Percentiles rank a stretch among this genome's conserved stretches.
Conservation (phyloP, 2,329 filamentous ascomycete genomes). For the Cladorrhinum sp. region DNA sequence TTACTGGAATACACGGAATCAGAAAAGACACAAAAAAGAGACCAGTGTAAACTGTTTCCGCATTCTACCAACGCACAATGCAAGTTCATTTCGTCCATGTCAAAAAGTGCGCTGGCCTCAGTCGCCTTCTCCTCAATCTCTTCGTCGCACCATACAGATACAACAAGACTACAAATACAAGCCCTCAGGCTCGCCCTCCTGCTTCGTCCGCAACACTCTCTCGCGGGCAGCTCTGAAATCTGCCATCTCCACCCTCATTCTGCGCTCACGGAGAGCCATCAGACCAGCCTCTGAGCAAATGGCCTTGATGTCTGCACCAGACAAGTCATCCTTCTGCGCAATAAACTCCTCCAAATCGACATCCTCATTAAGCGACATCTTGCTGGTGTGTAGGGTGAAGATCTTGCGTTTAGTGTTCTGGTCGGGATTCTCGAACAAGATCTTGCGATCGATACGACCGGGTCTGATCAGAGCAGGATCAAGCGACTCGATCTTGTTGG, state of each 20-base stretch:
- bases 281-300: constrained; percentile 97
- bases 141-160: constrained; percentile 17
- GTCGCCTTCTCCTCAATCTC: neutral
- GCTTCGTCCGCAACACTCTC: constrained; percentile 96
- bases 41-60: no score
- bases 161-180: constrained; percentile 77
- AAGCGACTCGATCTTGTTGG: constrained; percentile 98
- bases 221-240: constrained; percentile 93
- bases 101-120: neutral
- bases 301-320: constrained; percentile 96
- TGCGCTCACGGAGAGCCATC: constrained; percentile 86
- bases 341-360: constrained; percentile 99
- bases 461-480: constrained; percentile 95
- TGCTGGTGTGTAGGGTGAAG: constrained; percentile 94
- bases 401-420: constrained; percentile 97
- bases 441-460: constrained; percentile 98
- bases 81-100: neutral
- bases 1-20: no score
- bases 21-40: no score
- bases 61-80: neutral
- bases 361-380: constrained; percentile 95
- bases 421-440: constrained; percentile 66
- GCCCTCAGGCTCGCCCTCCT: constrained; percentile 95
- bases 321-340: constrained; percentile 95
- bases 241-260: constrained; percentile 98